Evolutionary conservation across 2,329 filamentous ascomycete species (phyloP).

Genomic region (Phyllosticta citribraziliensis): DNA sequence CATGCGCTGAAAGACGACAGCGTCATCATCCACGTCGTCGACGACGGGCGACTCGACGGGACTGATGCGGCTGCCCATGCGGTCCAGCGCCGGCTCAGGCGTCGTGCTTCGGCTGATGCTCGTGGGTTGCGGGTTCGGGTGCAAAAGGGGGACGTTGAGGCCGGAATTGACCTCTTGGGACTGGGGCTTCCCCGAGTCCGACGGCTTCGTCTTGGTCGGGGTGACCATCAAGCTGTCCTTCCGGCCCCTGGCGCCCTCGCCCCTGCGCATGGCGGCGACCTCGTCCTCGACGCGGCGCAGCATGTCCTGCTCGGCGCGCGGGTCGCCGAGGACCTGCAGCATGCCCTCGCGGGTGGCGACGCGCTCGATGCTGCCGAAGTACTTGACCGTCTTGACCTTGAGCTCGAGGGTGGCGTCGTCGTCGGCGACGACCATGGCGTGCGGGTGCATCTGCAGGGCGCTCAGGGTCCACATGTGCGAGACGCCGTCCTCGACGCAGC

Average conservation of each 20-base stretch:
- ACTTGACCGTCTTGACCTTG: conserved; percentile 36
- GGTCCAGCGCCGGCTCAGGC: conserved; percentile 26
- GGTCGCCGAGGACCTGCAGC: conserved; percentile 28
- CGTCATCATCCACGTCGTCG: conserved; percentile 16
- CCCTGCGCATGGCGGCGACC: conserved; percentile 23
- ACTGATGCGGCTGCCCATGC: conserved; percentile 22
- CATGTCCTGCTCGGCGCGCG: not conserved
- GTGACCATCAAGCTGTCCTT: conserved; percentile 15
- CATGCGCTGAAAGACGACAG: conserved; percentile 20
- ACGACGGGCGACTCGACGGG: conserved; percentile 5
- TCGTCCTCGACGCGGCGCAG: conserved; percentile 10
- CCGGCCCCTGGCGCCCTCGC: conserved; percentile 16
- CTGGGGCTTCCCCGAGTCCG: not conserved
- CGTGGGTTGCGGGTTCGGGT: conserved; percentile 12
- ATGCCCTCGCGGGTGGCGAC: conserved; percentile 36
- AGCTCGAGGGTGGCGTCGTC: conserved; percentile 53
- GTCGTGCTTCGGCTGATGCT: conserved; percentile 17
- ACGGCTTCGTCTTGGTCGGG: conserved; percentile 13
- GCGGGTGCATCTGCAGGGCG: conserved; percentile 67
- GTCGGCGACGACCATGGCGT: conserved; percentile 74
- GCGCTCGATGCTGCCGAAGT: conserved; percentile 42
- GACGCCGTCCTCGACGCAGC: conserved; percentile 69
- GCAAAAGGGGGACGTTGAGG: conserved; percentile 2
- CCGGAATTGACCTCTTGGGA: not conserved
- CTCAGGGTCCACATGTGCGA: conserved; percentile 91